A percentile compares a stretch with the other conserved stretches of the same genome.
phyloP scores from a whole-genome alignment of 208 protist genomes.

The Herpetomonas tarakana region DNA sequence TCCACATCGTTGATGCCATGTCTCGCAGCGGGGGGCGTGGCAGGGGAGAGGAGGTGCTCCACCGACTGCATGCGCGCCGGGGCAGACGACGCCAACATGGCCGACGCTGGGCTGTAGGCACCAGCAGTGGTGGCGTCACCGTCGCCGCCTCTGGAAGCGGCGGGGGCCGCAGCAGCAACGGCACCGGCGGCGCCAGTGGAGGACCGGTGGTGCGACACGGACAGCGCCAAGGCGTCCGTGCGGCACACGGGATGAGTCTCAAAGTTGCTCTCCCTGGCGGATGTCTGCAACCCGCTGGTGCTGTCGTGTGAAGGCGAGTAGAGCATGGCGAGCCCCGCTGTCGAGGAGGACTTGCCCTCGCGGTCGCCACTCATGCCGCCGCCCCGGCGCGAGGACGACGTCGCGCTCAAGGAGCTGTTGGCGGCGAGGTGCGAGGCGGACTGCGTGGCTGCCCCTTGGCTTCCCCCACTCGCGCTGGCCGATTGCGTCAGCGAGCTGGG shows the following conservation, averaged over 20 bases:
- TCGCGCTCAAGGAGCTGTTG: neutral
- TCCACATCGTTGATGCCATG: neutral
- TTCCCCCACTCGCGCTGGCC: neutral
- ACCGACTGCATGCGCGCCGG: neutral
- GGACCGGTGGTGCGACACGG: neutral
- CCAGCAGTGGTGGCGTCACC: neutral
- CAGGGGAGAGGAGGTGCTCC: neutral
- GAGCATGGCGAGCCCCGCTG: neutral
- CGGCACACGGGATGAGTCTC: neutral
- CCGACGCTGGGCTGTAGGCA: neutral
- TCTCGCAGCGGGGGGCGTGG: neutral
- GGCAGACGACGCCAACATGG: neutral
- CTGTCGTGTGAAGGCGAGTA: conserved; percentile 2
- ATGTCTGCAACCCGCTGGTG: neutral
- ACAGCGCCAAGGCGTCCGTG: neutral
- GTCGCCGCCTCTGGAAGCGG: neutral
- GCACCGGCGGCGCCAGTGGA: neutral
- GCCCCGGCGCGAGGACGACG: neutral
- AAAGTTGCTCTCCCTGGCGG: neutral
- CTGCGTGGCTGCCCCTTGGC: conserved; percentile 1
- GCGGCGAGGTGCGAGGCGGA: conserved; percentile 5
- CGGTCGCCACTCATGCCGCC: neutral
- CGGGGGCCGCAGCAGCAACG: conserved; percentile 1
- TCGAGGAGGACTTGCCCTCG: neutral
- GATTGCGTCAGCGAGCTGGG: neutral